A percentile compares a stretch with the other conserved stretches of the same genome.
These are phyloP conservation scores for Apiotrichum siamense DNA, from an alignment of 1,284 basidiomycete species.

Conservation along the genomic window DNA sequence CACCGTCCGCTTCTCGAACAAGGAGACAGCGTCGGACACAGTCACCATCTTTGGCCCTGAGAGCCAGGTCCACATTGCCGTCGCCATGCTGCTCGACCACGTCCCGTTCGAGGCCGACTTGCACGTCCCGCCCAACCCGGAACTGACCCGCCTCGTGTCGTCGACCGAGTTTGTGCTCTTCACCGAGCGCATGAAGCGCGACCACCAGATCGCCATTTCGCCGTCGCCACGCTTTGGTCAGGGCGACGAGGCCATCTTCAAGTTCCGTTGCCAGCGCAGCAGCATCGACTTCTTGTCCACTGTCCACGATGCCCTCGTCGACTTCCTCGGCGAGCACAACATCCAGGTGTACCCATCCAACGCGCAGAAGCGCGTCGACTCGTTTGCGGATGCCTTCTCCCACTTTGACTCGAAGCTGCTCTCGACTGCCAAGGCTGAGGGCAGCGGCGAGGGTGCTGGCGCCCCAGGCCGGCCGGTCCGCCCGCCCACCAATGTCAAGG, in stretches of 20 bases:
- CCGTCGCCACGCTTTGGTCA: constrained; percentile 54
- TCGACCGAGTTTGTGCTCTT: constrained; percentile 77
- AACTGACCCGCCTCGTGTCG: constrained; percentile 65
- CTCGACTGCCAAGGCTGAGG: constrained; percentile 56
- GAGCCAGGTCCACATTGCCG: constrained; percentile 92
- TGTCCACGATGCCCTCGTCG: constrained; percentile 85
- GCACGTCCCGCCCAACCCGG: constrained; percentile 75
- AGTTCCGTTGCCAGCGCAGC: constrained; percentile 88
- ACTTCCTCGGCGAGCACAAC: constrained; percentile 79
- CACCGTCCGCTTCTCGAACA: constrained; percentile 88
- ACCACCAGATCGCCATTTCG: constrained; percentile 81
- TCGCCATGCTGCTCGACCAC: constrained; percentile 91
- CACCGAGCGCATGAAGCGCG: constrained; percentile 79
- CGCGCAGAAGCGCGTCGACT: constrained; percentile 58
- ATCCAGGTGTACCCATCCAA: constrained; percentile 48
- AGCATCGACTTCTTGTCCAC: constrained; percentile 87
- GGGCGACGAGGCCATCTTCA: constrained; percentile 78
- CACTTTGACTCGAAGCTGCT: constrained; percentile 95
- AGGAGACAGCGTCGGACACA: constrained; percentile 74
- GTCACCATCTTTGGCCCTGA: constrained; percentile 93
- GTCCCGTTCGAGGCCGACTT: constrained; percentile 97
- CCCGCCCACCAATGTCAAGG: constrained; percentile 83
- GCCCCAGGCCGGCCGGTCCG: constrained; percentile 61
- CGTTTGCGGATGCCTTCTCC: constrained; percentile 89
- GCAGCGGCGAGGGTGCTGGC: constrained; percentile 50